Conservation (phyloP, 148 eudicot genomes). For the Spergularia marina region DNA sequence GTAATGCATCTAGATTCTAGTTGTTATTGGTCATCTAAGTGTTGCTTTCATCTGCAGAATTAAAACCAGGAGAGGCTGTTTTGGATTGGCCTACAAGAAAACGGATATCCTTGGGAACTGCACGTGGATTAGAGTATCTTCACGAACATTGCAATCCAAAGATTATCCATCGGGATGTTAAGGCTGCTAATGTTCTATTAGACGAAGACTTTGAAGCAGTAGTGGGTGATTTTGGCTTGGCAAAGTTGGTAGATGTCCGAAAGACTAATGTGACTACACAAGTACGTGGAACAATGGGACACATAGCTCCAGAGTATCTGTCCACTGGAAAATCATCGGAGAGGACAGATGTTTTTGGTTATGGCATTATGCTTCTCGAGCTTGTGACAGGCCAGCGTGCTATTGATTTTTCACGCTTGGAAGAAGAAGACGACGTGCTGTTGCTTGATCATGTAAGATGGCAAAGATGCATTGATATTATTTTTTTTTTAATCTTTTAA, state of each 20-base stretch:
- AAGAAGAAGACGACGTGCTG: conserved; percentile 54
- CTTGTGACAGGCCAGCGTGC: conserved; percentile 57
- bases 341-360: conserved; percentile 57
- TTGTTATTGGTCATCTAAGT: neutral
- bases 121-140: conserved; percentile 63
- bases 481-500: neutral
- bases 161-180: conserved; percentile 56
- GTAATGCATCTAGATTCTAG: neutral
- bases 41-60: conserved; percentile 30
- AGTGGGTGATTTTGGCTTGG: conserved; percentile 61
- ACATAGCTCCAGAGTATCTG: conserved; percentile 61
- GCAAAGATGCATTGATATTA: neutral
- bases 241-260: conserved; percentile 61
- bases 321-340: conserved; percentile 56
- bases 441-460: conserved; percentile 54
- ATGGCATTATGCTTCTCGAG: conserved; percentile 55
- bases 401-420: conserved; percentile 53
- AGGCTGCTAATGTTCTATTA: conserved; percentile 56
- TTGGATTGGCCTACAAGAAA: conserved; percentile 59
- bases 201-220: conserved; percentile 53
- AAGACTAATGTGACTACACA: conserved; percentile 57
- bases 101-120: conserved; percentile 55
- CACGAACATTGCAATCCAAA: conserved; percentile 65
- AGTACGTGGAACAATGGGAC: conserved; percentile 62
- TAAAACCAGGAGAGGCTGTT: conserved; percentile 44